Percentiles rank a stretch among this genome's conserved stretches.
Evolutionary conservation across 2,329 filamentous ascomycete genomes (phyloP).

Genomic region (Penicillium sp.): DNA sequence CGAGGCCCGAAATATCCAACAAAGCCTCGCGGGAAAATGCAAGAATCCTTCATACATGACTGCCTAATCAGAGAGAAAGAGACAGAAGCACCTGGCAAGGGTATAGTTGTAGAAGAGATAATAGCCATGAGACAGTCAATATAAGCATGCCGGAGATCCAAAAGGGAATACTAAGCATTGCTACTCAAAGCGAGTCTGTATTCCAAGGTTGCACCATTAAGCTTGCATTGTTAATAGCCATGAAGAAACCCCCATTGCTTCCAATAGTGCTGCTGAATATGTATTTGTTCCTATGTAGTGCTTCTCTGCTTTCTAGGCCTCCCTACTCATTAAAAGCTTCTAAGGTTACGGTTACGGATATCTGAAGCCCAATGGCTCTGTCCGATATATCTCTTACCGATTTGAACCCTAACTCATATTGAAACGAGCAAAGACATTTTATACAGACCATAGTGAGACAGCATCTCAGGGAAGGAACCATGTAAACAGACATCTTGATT

Average conservation of each 20-base stretch:
- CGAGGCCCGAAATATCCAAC: not conserved
- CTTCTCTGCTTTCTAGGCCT: not conserved
- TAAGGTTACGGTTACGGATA: too few relatives aligned
- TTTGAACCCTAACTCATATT: not conserved
- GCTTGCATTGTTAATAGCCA: not conserved
- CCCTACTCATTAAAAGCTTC: not conserved
- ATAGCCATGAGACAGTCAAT: not conserved
- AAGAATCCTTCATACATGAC: not conserved
- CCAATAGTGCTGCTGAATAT: not conserved
- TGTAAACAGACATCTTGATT: too few relatives aligned
- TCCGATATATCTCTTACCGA: not conserved
- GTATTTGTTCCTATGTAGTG: not conserved
- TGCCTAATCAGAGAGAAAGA: not conserved
- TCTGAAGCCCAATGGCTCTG: not conserved
- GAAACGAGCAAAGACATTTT: not conserved
- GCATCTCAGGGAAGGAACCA: not conserved
- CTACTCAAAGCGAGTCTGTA: not conserved
- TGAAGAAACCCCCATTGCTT: not conserved
- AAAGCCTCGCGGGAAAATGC: not conserved
- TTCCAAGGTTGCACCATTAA: not conserved
- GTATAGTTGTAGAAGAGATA: not conserved
- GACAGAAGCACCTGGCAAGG: not conserved
- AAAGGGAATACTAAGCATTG: not conserved
- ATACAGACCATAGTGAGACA: not conserved
- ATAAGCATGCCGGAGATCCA: not conserved